Evolutionary conservation across 768 basidiomycete genomes (phyloP), one percentile per base, ranked within the genome.

Genomic region (Amanita phalloides): DNA sequence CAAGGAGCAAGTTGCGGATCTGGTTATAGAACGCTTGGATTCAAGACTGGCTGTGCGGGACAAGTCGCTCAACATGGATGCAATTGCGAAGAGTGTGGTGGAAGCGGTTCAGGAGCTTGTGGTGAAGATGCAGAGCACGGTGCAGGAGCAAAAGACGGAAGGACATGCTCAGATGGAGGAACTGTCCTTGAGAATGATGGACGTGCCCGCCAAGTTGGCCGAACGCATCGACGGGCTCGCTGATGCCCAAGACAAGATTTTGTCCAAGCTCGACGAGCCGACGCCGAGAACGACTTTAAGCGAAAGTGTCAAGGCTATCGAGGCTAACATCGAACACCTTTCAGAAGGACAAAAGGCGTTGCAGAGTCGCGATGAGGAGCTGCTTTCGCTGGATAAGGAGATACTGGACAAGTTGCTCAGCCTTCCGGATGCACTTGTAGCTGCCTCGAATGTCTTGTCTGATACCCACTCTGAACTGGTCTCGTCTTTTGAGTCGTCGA

Each of bases 1-100:
- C 62, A 90, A 89, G 70, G 90, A 91, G 60, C 86, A 89, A 60
- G 88, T 92, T 0, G 86, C 90, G 2, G 90, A 90, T 61, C 77
- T 91, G 26, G 90, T 92, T 1, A 86, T 92, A 6, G 90, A 90
- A 62, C 79, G 90, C 25, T 72, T 92, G 9, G 86, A 90, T 58
- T 84, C 89, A 9, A 79, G 88, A 17, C 73, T 92, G 45, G 77
- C 86, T 35, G 82, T 88, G 25, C 76, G 89, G 7, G 89, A 91
- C 64, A 81, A 83, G 60, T 64, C 76, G 5, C 76, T 85, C 58
- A 85, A 78, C 58, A 66, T 80, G 14, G 84, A 88, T 36, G 65
- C 67, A 3, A 63, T 89, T 42, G 71, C 78, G 1, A 81, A 86
- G 45, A 67, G 73, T 33, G 65, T 89, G 0, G 66, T 70, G 2